Base-by-base conservation (phyloP, 768 basidiomycete species). In the Astraeus odoratus region DNA sequence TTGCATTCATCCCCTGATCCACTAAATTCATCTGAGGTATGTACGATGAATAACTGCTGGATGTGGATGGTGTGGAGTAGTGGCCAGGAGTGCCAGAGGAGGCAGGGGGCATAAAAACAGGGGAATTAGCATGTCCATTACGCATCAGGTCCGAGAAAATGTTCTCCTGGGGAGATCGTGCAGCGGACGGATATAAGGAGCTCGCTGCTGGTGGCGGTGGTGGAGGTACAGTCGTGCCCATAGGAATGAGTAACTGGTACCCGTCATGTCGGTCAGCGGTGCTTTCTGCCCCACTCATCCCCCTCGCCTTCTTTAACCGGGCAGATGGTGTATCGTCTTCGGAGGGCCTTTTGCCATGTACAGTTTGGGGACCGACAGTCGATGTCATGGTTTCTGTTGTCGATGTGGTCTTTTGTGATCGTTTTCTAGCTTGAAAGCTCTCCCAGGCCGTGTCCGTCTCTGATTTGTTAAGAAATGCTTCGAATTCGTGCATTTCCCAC, bases 381-480 rank as follows among this genome's bases (percentile, higher is more conserved):
- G 62, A 64, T 20, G 61, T 49, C 56, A 60, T 64, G 18, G 62
- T 50, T 30, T 35, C 52, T 15, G 62, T 58, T 4, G 64, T 46
- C 27, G 59, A 62, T 3, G 55, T 48, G 3, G 66, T 65, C 39
- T 66, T 59, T 15, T 57, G 56, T 16, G 53, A 31, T 3, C 53
- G 54, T 62, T 83, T 93, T 52, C 90, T 79, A 4, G 73, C 54
- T 50, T 89, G 83, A 56, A 84, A 93, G 42, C 89, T 83, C 58
- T 95, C 92, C 75, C 86, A 91, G 27, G 91, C 92, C 1, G 90
- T 92, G 57, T 95, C 93, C 0, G 91, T 93, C 67, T 96, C 93
- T 1, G 86, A 78, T 55, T 81, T 82, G 65, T 86, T 90, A 51
- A 95, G 69, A 52, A 83, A 87, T 39, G 76, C 79, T 51, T 86